Conservation (phyloP, 352 stramenopile genomes). For the Globisporangium uncinulatum region DNA sequence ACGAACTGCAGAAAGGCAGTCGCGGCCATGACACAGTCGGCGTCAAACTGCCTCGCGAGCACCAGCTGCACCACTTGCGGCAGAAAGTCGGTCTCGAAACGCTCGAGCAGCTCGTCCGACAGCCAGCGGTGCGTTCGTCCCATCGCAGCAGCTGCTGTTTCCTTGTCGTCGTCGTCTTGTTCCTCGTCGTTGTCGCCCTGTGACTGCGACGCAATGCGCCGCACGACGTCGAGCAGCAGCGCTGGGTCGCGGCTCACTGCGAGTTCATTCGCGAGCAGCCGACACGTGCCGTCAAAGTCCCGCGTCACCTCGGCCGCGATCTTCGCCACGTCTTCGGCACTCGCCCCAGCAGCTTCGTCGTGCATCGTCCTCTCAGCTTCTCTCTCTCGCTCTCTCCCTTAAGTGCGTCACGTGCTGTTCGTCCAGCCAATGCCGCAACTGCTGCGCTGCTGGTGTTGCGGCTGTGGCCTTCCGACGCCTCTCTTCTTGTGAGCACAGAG, state of each 20-base stretch:
- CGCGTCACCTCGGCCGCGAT: slow-evolving; percentile 29
- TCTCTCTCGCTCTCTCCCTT: no score
- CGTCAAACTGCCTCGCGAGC: slow-evolving; percentile 27
- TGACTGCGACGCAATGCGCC: slow-evolving; percentile 3
- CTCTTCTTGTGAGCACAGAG: no score
- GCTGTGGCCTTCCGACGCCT: no score
- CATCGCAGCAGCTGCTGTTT: neutral
- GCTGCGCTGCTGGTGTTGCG: no score
- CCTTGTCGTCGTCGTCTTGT: slow-evolving; percentile 3
- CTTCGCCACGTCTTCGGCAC: slow-evolving; percentile 13
- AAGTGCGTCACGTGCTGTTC: no score
- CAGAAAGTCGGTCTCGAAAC: slow-evolving; percentile 45
- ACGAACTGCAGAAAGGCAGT: slow-evolving; percentile 50
- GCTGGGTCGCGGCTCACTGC: slow-evolving; percentile 22
- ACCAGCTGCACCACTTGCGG: slow-evolving; percentile 55
- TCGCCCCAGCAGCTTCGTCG: neutral
- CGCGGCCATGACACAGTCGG: slow-evolving; percentile 21
- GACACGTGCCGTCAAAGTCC: slow-evolving; percentile 51
- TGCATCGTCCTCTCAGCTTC: no score
- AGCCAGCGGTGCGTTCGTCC: slow-evolving; percentile 14
- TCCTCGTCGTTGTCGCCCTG: neutral
- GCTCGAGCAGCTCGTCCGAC: slow-evolving; percentile 23
- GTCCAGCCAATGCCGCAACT: no score
- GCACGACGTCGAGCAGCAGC: slow-evolving; percentile 25
- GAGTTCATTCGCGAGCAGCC: slow-evolving; percentile 36